Percentiles rank a stretch among this genome's conserved stretches.
Evolutionary conservation across 805 yeast genomes (phyloP).

Genomic region (Schwanniomyces vanrijiae): DNA sequence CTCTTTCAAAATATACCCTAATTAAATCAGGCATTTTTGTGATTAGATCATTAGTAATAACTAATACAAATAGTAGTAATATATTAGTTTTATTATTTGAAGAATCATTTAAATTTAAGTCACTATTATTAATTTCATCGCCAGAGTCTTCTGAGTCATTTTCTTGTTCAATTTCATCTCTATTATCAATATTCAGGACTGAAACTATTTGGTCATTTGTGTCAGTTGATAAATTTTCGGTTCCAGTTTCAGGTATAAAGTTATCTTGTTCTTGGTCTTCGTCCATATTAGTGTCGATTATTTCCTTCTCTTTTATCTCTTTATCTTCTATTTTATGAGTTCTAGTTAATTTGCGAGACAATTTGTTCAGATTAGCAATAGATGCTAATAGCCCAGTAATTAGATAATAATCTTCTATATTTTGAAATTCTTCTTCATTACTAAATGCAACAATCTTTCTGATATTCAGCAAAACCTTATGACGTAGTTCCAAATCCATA

Average conservation of each 20-base stretch:
- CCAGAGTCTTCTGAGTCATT: conserved; percentile 11
- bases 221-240: background rate
- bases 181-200: background rate
- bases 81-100: conserved; percentile 31
- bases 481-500: conserved; percentile 64
- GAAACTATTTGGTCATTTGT: background rate
- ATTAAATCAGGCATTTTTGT: conserved; percentile 44
- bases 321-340: background rate
- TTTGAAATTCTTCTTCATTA: conserved; percentile 25
- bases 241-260: background rate
- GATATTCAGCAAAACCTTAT: conserved; percentile 53
- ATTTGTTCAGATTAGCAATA: conserved; percentile 54
- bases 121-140: conserved; percentile 7
- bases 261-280: conserved; percentile 2
- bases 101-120: conserved; percentile 13
- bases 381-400: conserved; percentile 58
- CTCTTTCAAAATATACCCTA: conserved; percentile 57
- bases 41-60: conserved; percentile 46
- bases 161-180: background rate
- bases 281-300: conserved; percentile 3
- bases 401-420: conserved; percentile 29
- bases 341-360: conserved; percentile 13
- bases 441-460: conserved; percentile 50
- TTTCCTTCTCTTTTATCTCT: background rate
- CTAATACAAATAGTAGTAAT: conserved; percentile 51